Evolutionary conservation across 495 filamentous ascomycete species (phyloP).

Genomic region (Xylaria venustula): DNA sequence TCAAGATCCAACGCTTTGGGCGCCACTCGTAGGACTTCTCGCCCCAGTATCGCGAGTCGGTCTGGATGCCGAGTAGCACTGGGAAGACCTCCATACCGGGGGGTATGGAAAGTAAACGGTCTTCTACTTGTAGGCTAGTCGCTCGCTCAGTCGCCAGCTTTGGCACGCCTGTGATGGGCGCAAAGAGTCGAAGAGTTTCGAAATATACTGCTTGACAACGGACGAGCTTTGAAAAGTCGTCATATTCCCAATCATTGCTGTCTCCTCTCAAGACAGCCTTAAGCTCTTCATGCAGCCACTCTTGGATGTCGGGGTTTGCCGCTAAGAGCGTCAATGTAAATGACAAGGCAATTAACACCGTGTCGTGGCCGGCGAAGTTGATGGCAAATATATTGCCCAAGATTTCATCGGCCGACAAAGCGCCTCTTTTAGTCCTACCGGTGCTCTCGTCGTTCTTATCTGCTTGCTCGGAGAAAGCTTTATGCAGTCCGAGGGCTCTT

Average conservation of each 20-base stretch:
- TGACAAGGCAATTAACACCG: conserved; percentile 39
- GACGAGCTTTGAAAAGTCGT: background rate
- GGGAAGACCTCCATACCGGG: conserved; percentile 33
- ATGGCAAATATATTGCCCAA: conserved; percentile 49
- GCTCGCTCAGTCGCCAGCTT: conserved; percentile 29
- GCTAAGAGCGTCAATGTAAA: conserved; percentile 42
- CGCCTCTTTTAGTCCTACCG: background rate
- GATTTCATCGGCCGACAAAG: conserved; percentile 38
- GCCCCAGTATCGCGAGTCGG: conserved; percentile 43
- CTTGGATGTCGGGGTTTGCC: conserved; percentile 38
- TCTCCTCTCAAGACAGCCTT: conserved; percentile 36
- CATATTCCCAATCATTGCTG: conserved; percentile 13
- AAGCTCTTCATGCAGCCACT: conserved; percentile 43
- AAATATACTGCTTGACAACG: conserved; percentile 19
- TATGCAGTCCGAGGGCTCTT: background rate
- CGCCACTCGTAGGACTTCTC: conserved; percentile 25
- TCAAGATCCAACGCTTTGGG: conserved; percentile 13
- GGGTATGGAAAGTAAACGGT: conserved; percentile 28
- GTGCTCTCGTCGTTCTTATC: too few species aligned
- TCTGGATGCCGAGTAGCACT: conserved; percentile 37
- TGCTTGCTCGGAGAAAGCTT: too few species aligned
- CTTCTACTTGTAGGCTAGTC: conserved; percentile 23
- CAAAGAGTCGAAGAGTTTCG: conserved; percentile 44
- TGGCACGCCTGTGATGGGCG: conserved; percentile 35
- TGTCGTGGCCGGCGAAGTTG: too few species aligned